Evolutionary conservation across 306 rosid species (phyloP).

Genomic region (Potentilla sterilis): DNA sequence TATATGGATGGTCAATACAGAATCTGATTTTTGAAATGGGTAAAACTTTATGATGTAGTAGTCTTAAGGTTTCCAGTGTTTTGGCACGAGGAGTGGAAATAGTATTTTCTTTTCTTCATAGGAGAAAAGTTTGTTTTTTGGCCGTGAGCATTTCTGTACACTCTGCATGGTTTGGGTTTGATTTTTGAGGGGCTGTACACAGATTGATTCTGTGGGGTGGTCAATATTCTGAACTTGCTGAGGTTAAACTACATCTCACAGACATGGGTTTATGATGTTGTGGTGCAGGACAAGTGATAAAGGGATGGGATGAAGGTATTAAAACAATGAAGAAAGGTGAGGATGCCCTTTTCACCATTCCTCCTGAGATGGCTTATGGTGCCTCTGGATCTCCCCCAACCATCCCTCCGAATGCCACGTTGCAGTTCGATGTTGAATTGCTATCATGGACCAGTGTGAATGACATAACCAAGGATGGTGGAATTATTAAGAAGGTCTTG

Average conservation of each 20-base stretch:
- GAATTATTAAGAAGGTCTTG: constrained; percentile 75
- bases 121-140: background rate
- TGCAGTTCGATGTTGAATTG: constrained; percentile 85
- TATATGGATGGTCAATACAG: background rate
- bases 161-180: background rate
- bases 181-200: background rate
- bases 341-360: constrained; percentile 78
- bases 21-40: background rate
- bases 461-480: constrained; percentile 91
- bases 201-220: background rate
- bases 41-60: background rate
- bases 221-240: background rate
- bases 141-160: background rate
- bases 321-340: constrained; percentile 90
- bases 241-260: background rate
- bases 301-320: constrained; percentile 92
- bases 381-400: constrained; percentile 81
- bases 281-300: constrained; percentile 85
- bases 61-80: background rate
- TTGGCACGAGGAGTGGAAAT: background rate
- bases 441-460: constrained; percentile 83
- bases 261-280: background rate
- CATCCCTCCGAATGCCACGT: constrained; percentile 83
- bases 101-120: background rate
- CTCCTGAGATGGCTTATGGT: constrained; percentile 80